These are phyloP conservation scores for Chaetoscypha palmicola DNA, from an alignment of 2,329 filamentous ascomycete species.

Conservation along the genomic window DNA sequence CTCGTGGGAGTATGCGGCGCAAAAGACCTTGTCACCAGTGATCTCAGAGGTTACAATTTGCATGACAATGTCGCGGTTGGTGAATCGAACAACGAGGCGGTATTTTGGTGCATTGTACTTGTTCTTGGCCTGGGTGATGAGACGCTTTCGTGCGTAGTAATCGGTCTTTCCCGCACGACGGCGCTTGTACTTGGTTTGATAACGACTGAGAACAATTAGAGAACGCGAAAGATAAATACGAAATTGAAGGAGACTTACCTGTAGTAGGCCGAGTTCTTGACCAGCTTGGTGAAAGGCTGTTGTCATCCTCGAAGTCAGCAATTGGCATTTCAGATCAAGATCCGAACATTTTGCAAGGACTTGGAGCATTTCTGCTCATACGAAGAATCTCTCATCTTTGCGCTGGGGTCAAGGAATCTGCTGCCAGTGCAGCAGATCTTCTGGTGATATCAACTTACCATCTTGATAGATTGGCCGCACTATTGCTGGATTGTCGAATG, in stretches of 20 bases:
- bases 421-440: constrained; percentile 11
- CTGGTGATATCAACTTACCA: constrained; percentile 52
- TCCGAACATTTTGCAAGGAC: constrained; percentile 99
- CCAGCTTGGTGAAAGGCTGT: constrained; percentile 85
- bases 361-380: constrained; percentile 27
- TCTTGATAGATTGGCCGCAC: constrained; percentile 46
- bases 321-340: constrained; percentile 89
- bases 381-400: constrained; percentile 15
- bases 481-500: constrained; percentile 36
- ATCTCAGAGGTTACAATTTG: constrained; percentile 97
- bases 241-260: constrained; percentile 54
- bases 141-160: constrained; percentile 99
- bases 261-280: constrained; percentile 99
- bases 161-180: constrained; percentile 96
- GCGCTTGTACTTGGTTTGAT: constrained; percentile 99
- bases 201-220: constrained; percentile 58
- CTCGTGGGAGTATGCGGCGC: constrained; percentile 91
- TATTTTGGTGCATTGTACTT: constrained; percentile 99
- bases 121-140: constrained; percentile 99
- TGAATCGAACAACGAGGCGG: constrained; percentile 98
- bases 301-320: constrained; percentile 82
- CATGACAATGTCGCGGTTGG: constrained; percentile 98
- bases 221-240: constrained; percentile 24
- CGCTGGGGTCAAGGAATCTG: constrained; percentile 4
- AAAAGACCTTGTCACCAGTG: constrained; percentile 94